phyloP scores from a whole-genome alignment of 1,284 basidiomycete genomes.

The Sporisorium graminicola region DNA sequence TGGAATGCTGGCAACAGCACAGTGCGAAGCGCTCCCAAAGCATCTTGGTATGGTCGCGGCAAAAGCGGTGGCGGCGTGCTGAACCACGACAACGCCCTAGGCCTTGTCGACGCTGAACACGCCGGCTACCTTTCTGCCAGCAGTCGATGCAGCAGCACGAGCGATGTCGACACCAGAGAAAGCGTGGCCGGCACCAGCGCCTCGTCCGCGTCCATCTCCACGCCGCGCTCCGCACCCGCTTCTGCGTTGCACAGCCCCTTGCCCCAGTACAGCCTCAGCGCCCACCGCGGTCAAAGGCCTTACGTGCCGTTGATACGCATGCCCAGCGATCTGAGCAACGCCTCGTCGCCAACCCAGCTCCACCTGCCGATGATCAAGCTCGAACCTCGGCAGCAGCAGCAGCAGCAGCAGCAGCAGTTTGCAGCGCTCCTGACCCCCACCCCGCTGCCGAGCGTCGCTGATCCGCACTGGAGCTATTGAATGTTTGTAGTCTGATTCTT shows the following conservation, averaged over 20 bases:
- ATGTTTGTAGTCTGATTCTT: no score
- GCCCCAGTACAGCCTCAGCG: background rate
- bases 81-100: background rate
- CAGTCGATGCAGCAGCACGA: background rate
- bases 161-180: background rate
- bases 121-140: background rate
- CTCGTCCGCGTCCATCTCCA: background rate
- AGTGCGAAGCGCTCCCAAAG: no score
- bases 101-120: background rate
- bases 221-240: constrained; percentile 11
- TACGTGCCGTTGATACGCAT: background rate
- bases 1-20: background rate
- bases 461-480: background rate
- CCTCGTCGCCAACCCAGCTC: background rate
- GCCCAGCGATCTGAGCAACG: background rate
- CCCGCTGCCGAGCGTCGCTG: background rate
- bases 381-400: background rate
- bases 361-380: background rate
- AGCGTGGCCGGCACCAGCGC: constrained; percentile 2
- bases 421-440: background rate
- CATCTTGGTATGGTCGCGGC: background rate
- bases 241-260: constrained; percentile 4
- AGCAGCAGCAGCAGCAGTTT: background rate
- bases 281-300: no score
- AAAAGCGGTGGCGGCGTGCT: background rate